Evolutionary conservation across 345 rosid genomes (phyloP), one percentile per base, ranked within the genome.

Genomic region (Stellera chamaejasme): DNA sequence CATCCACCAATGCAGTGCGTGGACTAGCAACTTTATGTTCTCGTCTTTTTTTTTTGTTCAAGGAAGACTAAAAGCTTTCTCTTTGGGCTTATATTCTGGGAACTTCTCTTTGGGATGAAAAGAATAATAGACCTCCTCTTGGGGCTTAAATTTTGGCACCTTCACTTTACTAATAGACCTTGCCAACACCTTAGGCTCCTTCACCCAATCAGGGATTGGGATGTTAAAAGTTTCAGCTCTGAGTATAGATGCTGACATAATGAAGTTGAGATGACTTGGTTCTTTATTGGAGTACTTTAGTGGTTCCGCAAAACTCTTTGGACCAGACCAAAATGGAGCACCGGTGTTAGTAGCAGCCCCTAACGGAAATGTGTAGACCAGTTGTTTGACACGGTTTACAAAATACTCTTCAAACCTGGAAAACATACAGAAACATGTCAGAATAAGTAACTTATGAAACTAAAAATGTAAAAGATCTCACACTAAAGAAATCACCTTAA

Each of bases 321-420:
- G 97, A 46, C 97, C 99, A 7, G 99, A 94, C 97, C 97, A 94
- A 79, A 94, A 94, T 2, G 96, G 96, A 63, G 88, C 85, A 32
- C 99, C 96, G 2, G 84, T 87, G 68, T 90, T 87, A 50, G 96
- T 90, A 26, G 77, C 65, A 52, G 99, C 96, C 66, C 85, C 97
- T 72, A 90, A 97, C 2, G 99, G 97, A 73, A 94, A 94, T 52
- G 97, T 90, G 59, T 66, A 79, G 49, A 71, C 75, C 69, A 94
- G 59, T 68, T 94, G 97, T 83, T 87, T 90, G 62, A 90, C 85
- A 13, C 96, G 93, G 61, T 85, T 72, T 50, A 64, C 70, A 54
- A 87, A 94, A 75, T 94, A 90, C 61, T 94, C 99, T 67, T 94
- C 97, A 58, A 94, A 94, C 79, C 99, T 90, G 82, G 23, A 50